Percentiles rank a stretch among this genome's conserved stretches.
Evolutionary conservation across 2,329 filamentous ascomycete species (phyloP).

Genomic region (Torrubiellomyces zombiae): DNA sequence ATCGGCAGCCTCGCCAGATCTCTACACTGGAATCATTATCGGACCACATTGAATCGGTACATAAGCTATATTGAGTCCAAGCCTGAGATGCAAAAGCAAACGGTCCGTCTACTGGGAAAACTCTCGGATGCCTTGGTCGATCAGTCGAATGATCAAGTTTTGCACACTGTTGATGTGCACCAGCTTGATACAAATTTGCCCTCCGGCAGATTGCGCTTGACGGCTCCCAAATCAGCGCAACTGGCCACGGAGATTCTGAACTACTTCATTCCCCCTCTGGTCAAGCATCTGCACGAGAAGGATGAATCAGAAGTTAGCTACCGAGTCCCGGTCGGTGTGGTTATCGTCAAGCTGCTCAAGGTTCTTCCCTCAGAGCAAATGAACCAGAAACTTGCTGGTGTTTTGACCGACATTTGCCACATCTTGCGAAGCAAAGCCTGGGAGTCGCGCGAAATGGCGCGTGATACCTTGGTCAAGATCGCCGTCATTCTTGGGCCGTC

Average conservation of each 20-base stretch:
- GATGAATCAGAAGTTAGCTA: slow-evolving; percentile 89
- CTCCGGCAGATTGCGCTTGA: slow-evolving; percentile 37
- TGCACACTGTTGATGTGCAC: slow-evolving; percentile 27
- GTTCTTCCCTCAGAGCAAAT: slow-evolving; percentile 61
- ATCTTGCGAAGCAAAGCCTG: slow-evolving; percentile 80
- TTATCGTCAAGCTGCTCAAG: slow-evolving; percentile 73
- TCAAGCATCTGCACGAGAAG: slow-evolving; percentile 82
- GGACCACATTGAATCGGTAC: slow-evolving; percentile 68
- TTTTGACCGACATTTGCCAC: slow-evolving; percentile 83
- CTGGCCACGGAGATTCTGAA: slow-evolving; percentile 55
- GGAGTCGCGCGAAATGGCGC: slow-evolving; percentile 78
- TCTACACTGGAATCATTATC: slow-evolving; percentile 82
- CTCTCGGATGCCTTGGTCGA: slow-evolving; percentile 60
- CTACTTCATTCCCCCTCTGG: slow-evolving; percentile 61
- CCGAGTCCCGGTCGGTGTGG: slow-evolving; percentile 76
- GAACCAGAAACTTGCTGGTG: slow-evolving; percentile 57
- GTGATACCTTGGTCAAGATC: slow-evolving; percentile 76
- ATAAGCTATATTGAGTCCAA: slow-evolving; percentile 68
- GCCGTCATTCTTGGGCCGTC: slow-evolving; percentile 61
- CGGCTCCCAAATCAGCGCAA: slow-evolving; percentile 50
- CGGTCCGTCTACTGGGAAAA: slow-evolving; percentile 66
- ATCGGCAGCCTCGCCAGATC: slow-evolving; percentile 59
- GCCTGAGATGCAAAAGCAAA: slow-evolving; percentile 68
- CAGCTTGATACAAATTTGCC: slow-evolving; percentile 10
- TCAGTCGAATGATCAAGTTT: slow-evolving; percentile 27